A percentile compares a stretch with the other conserved stretches of the same genome.
Conservation (phyloP, 2,329 filamentous ascomycete species). For the Fusarium sambucinum region DNA sequence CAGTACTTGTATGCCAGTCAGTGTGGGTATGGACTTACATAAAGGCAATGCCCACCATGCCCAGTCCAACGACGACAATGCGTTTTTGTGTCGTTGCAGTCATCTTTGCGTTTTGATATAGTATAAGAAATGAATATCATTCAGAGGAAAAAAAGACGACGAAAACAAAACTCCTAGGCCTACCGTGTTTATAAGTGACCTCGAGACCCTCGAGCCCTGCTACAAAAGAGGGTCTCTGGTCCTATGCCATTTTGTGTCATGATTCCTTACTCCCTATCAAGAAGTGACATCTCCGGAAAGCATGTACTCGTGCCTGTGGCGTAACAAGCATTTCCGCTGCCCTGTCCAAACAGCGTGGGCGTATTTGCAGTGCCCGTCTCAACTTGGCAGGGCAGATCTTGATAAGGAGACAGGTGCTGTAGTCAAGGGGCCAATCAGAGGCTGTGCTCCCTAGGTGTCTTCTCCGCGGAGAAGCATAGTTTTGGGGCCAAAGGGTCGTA, state of each 20-base stretch:
- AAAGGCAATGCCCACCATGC: conserved; percentile 92
- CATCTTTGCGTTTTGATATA: conserved; percentile 28
- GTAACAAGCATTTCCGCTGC: conserved; percentile 44
- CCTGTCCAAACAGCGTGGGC: conserved; percentile 18
- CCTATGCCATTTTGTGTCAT: conserved; percentile 20
- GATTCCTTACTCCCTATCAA: conserved; percentile 37
- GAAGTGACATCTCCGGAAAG: conserved; percentile 43
- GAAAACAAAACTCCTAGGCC: neutral
- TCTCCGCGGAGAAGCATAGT: conserved; percentile 45
- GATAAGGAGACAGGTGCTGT: conserved; percentile 40
- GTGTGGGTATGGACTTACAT: conserved; percentile 70
- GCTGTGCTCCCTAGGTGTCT: neutral
- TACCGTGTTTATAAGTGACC: conserved; percentile 37
- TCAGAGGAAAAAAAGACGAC: neutral
- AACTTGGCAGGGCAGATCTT: conserved; percentile 34
- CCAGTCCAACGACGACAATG: conserved; percentile 86
- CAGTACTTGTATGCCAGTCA: conserved; percentile 3
- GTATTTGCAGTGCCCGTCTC: conserved; percentile 18
- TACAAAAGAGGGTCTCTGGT: conserved; percentile 27
- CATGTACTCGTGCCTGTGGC: conserved; percentile 6
- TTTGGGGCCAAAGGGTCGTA: conserved; percentile 26
- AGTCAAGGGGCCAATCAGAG: conserved; percentile 36
- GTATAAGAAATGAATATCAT: neutral
- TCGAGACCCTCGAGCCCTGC: conserved; percentile 14
- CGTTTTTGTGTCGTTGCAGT: conserved; percentile 61